Base-by-base conservation (phyloP, 2,329 filamentous ascomycete genomes). In the Coniochaeta sp. region DNA sequence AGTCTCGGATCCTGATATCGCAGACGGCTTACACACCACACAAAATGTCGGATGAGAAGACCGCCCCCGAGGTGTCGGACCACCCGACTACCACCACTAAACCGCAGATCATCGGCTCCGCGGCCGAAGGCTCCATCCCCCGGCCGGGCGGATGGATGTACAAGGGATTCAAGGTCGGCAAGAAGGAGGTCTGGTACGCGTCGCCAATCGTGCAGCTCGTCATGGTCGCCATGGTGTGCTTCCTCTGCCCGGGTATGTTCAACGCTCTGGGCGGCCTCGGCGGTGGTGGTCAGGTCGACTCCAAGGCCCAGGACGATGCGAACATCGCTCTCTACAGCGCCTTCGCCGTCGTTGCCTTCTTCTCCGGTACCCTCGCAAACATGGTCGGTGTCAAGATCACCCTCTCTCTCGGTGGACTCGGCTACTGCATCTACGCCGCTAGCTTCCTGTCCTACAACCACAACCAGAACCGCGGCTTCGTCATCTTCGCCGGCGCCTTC, bases 301-400 rank as follows among this genome's bases (percentile, higher is more conserved):
- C 68, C 6, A 74, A 70, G 26, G 80, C 66, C 32, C 63, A 67
- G 75, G 84, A 85, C 67, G 77, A 83, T 32, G 58, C 52, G 20
- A 69, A 66, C 52, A 70, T 66, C 16, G 72, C 73, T 6, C 66
- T 75, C 9, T 76, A 76, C 57, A 69, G 67, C n/a, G 71, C 73
- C 32, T 77, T 77, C 52, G 69, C 81, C 33, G 71, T 79, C 48
- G 75, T 82, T 28, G 85, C 82, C 55, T 79, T 88, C 67, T 76
- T 86, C 62, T 84, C 86, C 58, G 85, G 84, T 52, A 90, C 85
- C 51, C 77, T 89, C 61, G 83, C 84, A 67, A 90, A 90, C 70
- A 78, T 78, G 58, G 71, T 89, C 45, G 86, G 86, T 51, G 77
- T 89, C 54, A 81, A 79, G 60, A 63, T 76, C 45, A 83, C 85